A percentile compares a stretch with the other conserved stretches of the same genome.
These are phyloP conservation scores for Geotrichum candidum DNA, from an alignment of 1,139 yeast genomes.

Conservation along the genomic window DNA sequence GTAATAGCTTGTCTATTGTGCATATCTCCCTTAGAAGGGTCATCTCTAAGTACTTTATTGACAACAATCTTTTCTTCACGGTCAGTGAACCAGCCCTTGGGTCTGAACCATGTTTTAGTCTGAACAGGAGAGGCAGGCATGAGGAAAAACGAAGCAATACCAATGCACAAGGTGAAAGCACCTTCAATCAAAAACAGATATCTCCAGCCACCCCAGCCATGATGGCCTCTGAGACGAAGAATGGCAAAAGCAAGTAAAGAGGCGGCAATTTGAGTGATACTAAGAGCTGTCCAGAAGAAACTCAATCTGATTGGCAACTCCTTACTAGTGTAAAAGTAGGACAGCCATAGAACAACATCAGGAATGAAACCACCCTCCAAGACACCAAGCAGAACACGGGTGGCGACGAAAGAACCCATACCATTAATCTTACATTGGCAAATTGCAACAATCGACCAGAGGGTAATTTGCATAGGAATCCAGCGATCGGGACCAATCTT, in stretches of 20 bases:
- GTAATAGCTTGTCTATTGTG: conserved; percentile 54
- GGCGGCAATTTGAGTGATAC: conserved; percentile 28
- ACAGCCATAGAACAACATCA: conserved; percentile 47
- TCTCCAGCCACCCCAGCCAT: conserved; percentile 46
- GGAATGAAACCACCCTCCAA: conserved; percentile 54
- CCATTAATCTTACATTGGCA: conserved; percentile 40
- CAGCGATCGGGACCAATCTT: conserved; percentile 50
- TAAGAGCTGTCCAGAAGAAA: conserved; percentile 41
- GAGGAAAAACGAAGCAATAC: conserved; percentile 44
- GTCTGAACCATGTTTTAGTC: conserved; percentile 44
- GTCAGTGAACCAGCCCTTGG: conserved; percentile 55
- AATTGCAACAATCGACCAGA: conserved; percentile 49
- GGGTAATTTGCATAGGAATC: conserved; percentile 47
- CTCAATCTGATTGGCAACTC: conserved; percentile 48
- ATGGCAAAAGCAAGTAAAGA: conserved; percentile 44
- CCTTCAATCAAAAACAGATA: conserved; percentile 58
- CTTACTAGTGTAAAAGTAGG: conserved; percentile 47
- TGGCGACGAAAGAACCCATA: conserved; percentile 37
- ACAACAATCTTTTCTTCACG: conserved; percentile 56
- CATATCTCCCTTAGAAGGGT: conserved; percentile 64
- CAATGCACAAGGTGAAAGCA: conserved; percentile 44
- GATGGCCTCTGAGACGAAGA: conserved; percentile 39
- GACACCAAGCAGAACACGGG: conserved; percentile 44
- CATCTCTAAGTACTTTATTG: conserved; percentile 56
- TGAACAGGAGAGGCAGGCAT: conserved; percentile 54